Evolutionary conservation across 371 early-diverging fungal genomes (phyloP), one percentile per base, ranked within the genome.

Genomic region (Rhizopus arrhizus): DNA sequence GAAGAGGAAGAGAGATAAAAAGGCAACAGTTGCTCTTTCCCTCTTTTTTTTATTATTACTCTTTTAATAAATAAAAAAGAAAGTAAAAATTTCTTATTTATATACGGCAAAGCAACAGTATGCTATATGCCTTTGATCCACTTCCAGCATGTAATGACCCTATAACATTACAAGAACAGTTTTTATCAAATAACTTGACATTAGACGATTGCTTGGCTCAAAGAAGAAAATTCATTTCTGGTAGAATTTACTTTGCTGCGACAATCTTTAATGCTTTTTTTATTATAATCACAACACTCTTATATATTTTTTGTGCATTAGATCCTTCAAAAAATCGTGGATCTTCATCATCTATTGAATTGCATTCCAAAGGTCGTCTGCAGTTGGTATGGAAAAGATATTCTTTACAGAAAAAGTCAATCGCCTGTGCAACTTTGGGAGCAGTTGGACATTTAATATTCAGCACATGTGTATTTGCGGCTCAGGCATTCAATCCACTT

Each of bases 361-460:
- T 31, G 45, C 55, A 41, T 13, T 58, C 29, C 11, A 52, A 56
- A 32, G 55, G 46, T 13, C 31, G 47, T 34, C 33, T 34, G 4
- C 13, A 9, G 29, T 28, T 32, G 15, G 3, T 10, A 13, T 43
- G 22, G 10, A 58, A 49, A 34, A 52, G 62, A 1, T 54, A 62
- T 31, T 61, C 69, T 6, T 15, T 78, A 5, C 58, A 55, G n/a
- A 68, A 69, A 29, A 46, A 75, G 43, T 69, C 73, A 11, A 36
- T 70, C 5, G 56, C 60, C n/a, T 66, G 62, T 2, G 71, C 73
- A 0, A 57, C 56, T 0, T 33, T 78, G 28, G 75, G 75, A 9
- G 73, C 75, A 0, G 6, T 65, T 3, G 78, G 78, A n/a, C 67
- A 78, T 58, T 28, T 78, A 4, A 42, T 78, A 3, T 65, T 74